Evolutionary conservation across 164 flowering plant genomes (phyloP), one percentile per base, ranked within the genome.

Genomic region (Liriodendron chinense): DNA sequence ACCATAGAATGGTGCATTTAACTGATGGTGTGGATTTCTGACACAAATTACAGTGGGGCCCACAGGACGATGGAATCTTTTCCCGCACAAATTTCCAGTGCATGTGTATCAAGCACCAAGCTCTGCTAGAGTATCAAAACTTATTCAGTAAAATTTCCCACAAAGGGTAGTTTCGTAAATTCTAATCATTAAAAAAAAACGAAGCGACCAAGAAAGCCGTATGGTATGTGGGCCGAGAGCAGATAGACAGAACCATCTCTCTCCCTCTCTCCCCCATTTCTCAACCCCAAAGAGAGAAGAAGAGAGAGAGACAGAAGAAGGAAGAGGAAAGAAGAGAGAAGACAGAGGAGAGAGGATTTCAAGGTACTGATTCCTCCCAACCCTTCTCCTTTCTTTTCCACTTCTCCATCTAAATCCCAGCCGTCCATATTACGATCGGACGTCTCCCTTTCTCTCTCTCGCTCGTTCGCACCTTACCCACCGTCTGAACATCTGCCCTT

Each of bases 361-460:
- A 7, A 69, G 34, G 69, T 13, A 57, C 18, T 18, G 26, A 12
- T 23, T 24, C n/a, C 21, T 9, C 18, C 71, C 49, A 47, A 24
- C 63, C 24, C 53, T 49, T 24, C 25, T 12, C 28, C 18, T n/a
- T n/a, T n/a, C n/a, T n/a, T n/a, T n/a, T n/a, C n/a, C n/a, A n/a
- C n/a, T n/a, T n/a, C n/a, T n/a, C n/a, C n/a, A 49, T 7, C 18
- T 10, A 21, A 18, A 9, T 13, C 18, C 18, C 61, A 26, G n/a
- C 6, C 7, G 8, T 7, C 7, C 9, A 43, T 68, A 5, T 26
- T n/a, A 28, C 1, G 62, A 34, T 34, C 43, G 43, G 43, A 34
- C 43, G 43, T 34, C 5, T 34, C 43, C 43, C 43, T 34, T 59
- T 28, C 57, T 48, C 50, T 77, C 49, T 70, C 47, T 62, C 75